phyloP scores from a whole-genome alignment of 306 rosid species.

The Psophocarpus tetragonolobus region DNA sequence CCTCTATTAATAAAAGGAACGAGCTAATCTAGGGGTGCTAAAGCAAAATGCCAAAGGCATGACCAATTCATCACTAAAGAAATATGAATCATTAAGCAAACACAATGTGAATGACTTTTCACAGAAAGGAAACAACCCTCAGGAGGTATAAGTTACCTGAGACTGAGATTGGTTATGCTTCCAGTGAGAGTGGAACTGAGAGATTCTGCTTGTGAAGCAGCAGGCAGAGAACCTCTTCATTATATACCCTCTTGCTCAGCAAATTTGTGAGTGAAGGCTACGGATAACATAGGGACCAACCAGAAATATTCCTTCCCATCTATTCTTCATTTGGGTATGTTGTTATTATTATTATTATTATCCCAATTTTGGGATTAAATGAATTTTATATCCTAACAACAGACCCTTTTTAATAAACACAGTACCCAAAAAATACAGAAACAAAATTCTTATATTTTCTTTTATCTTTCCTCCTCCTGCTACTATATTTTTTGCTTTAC shows the following conservation, averaged over 20 bases:
- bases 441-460: not conserved
- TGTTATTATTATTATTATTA: not conserved
- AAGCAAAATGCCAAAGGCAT: not conserved
- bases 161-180: conserved; percentile 43
- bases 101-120: not conserved
- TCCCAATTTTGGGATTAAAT: conserved; percentile 39
- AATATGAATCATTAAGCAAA: not conserved
- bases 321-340: conserved; percentile 32
- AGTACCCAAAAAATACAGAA: not conserved
- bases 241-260: conserved; percentile 40
- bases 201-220: conserved; percentile 52
- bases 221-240: conserved; percentile 63
- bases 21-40: not conserved
- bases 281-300: conserved; percentile 44
- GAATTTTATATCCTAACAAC: conserved; percentile 16
- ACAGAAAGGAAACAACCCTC: not conserved
- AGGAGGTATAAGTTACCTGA: conserved; percentile 47
- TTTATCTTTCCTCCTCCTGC: not conserved
- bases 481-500: conserved; percentile 52
- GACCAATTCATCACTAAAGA: conserved; percentile 1
- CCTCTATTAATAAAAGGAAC: not conserved
- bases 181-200: conserved; percentile 39
- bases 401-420: conserved; percentile 6
- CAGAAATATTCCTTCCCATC: conserved; percentile 33
- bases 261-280: conserved; percentile 70